Evolutionary conservation across 495 filamentous ascomycete genomes (phyloP), one percentile per base, ranked within the genome.

Genomic region (Astrothelium subdiscretum): DNA sequence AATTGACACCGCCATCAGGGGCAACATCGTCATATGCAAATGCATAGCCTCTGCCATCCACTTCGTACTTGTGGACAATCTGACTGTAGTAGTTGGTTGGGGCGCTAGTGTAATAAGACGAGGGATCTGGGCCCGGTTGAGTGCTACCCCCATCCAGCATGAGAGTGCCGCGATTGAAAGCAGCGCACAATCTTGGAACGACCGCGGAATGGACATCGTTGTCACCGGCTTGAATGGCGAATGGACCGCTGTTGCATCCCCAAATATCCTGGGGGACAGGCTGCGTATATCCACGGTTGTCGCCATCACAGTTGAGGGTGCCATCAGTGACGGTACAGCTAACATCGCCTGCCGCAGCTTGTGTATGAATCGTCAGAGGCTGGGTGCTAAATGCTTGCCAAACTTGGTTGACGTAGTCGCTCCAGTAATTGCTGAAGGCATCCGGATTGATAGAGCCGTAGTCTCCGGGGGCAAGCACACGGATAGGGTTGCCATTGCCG

Each of bases 11-110:
- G 29, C 70, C 72, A 18, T 64, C 59, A 18, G 77, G 74, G 62
- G 74, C 76, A 52, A 80, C 78, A 63, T 80, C 78, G 54, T 80
- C 78, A 65, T 77, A 80, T 0, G 78, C 64, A 65, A 80, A 80
- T 10, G 78, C 74, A 48, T 80, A 80, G 1, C 77, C 78, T 32
- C 69, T 66, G 12, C 71, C 69, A 65, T 77, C 73, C 15, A 70
- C 32, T 65, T 78, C 73, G 63, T 73, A 66, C 62, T 74, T 43
- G 72, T 80, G 78, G 13, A 80, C 69, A 61, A 79, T 67, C 26
- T 71, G 69, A 57, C 66, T 68, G 69, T 78, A 80, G 66, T 73
- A 73, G 70, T 72, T 80, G 4, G 75, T 76, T 0, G 72, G 71
- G 44, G 57, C 52, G 24, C 26, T 27, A 10, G 43, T 59, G n/a